Evolutionary conservation across 2,329 filamentous ascomycete species (phyloP), one percentile per base, ranked within the genome.

Genomic region (Cladophialophora exuberans): DNA sequence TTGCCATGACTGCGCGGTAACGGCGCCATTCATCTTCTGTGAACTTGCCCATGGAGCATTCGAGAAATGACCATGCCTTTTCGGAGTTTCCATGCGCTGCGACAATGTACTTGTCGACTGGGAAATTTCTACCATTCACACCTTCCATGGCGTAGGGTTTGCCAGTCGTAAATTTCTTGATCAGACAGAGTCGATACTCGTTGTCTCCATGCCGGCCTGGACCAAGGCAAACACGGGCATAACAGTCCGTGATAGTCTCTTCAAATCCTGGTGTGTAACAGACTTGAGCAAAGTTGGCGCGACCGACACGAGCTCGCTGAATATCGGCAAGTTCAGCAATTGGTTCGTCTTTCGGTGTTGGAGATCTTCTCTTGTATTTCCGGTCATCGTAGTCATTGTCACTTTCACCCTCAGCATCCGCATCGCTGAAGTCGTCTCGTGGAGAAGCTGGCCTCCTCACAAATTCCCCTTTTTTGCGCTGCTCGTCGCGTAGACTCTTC

Each of bases 201-300:
- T 88, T 87, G 56, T 86, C 78, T 3, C 87, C 86, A 3, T 83
- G 89, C 9, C 83, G 82, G 67, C 95, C 88, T 10, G 87, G 81
- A 0, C 92, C 93, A 53, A 97, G 83, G 59, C 86, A 89, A 62
- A 97, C 84, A 47, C 94, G 89, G 31, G 87, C 87, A 69, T 88
- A 99, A 71, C 91, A 95, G 47, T 90, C 90, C 13, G 79, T 84
- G 65, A 97, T 88, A 25, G 88, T 82, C 6, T 88, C 77, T 52
- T 96, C 89, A 63, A 99, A 97, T 3, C 87, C 87, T 9, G 94
- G 94, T 64, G 92, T 93, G 76, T 96, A 96, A 79, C 91, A 97
- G 52, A 96, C 88, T 66, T 93, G 85, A 5, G 88, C 87, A 70
- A 99, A 96, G 67, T 91, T 89, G 63, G 83, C 88, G 59, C 94